Evolutionary conservation across 202 grass and related monocot species (phyloP).

Genomic region (Setaria viridis): DNA sequence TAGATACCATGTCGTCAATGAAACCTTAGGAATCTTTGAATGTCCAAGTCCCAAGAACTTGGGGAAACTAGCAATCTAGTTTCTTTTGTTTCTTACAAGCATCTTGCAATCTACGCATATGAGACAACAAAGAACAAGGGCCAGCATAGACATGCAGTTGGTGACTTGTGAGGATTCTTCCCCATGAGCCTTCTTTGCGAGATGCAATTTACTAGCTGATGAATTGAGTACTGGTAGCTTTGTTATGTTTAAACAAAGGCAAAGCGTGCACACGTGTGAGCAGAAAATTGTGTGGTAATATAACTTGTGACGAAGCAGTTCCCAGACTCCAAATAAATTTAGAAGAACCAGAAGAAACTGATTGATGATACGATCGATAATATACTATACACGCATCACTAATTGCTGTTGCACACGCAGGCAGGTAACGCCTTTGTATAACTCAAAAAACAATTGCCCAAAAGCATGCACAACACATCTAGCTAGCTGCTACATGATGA

Average conservation of each 20-base stretch:
- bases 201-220: conserved; percentile 50
- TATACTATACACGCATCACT: conserved; percentile 56
- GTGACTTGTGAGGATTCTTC: conserved; percentile 42
- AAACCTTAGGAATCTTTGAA: conserved; percentile 62
- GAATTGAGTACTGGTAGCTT: conserved; percentile 4
- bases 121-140: conserved; percentile 47
- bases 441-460: conserved; percentile 50
- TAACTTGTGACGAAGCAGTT: conserved; percentile 59
- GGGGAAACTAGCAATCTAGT: conserved; percentile 42
- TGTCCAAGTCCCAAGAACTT: conserved; percentile 66
- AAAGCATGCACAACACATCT: conserved; percentile 45
- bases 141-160: conserved; percentile 36
- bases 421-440: conserved; percentile 49
- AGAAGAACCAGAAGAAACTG: conserved; percentile 45
- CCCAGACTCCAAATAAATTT: conserved; percentile 46
- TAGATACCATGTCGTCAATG: conserved; percentile 42
- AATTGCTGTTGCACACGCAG: conserved; percentile 43
- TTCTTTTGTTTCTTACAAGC: conserved; percentile 52
- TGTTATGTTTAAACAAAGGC: conserved; percentile 53
- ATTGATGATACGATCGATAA: conserved; percentile 37
- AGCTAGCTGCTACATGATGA: conserved; percentile 35
- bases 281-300: conserved; percentile 45
- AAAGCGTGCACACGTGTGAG: conserved; percentile 57
- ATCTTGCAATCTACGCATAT: conserved; percentile 45
- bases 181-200: conserved; percentile 45